Conservation (phyloP, 371 early-diverging fungal genomes). For the Mortierella sp. region DNA sequence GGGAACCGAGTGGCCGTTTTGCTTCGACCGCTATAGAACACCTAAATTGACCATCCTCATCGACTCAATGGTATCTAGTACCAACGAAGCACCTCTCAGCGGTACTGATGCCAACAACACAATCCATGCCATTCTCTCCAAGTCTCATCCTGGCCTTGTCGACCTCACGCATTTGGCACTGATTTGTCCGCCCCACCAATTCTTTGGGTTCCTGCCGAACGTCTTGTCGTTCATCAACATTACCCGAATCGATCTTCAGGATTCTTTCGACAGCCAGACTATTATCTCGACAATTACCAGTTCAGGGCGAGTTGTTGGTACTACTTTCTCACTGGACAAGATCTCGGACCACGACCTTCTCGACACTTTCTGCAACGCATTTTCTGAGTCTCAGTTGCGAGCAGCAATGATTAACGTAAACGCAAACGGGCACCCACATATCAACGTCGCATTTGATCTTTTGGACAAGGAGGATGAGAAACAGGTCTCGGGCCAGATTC, state of each 20-base stretch:
- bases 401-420: neutral
- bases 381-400: neutral
- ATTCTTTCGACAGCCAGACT: no score
- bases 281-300: no score
- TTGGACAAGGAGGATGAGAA: neutral
- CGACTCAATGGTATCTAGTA: neutral
- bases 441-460: neutral
- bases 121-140: neutral
- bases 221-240: no score
- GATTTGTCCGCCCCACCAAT: neutral
- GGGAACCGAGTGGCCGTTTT: neutral
- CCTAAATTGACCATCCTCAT: neutral
- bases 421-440: neutral
- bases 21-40: neutral
- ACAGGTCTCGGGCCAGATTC: neutral
- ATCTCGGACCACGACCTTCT: no score
- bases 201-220: neutral
- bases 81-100: no score
- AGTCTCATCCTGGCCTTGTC: neutral
- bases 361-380: no score
- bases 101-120: neutral
- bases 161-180: neutral
- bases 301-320: no score
- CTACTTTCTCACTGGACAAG: no score
- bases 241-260: no score